Evolutionary conservation across 2,329 filamentous ascomycete species (phyloP), one percentile per base, ranked within the genome.

Genomic region (Dothidotthia symphoricarpi): DNA sequence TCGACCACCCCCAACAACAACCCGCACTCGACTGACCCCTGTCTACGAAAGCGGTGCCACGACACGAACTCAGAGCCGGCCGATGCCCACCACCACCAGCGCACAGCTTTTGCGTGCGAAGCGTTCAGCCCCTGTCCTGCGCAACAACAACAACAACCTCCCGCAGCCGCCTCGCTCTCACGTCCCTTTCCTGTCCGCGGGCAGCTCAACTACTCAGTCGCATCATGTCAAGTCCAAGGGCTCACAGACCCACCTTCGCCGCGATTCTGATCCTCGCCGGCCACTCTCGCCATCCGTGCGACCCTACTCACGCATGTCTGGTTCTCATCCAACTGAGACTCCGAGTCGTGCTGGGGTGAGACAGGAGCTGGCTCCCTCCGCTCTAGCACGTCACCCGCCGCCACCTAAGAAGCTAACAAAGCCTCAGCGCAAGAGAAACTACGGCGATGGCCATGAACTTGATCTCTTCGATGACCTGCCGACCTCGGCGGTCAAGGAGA

Each of bases 391-490:
- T 30, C 70, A 75, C 43, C 76, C 78, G 36, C 73, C 76, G 28
- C 67, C 76, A 33, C 54, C 54, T 12, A 70, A 76, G 6, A 85
- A 84, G 73, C 40, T 60, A 12, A 56, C 53, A 4, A 53, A 58
- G 31, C 59, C 56, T 26, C 53, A 55, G 33, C 53, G 54, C 14
- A 64, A 62, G 42, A 52, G 53, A 9, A 55, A 57, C 28, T 98
- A 94, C 69, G 93, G 93, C 10, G 88, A 96, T 64, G 93, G 93
- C 12, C 86, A 85, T 43, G 93, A 98, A 67, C 75, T 98, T 24
- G 91, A 97, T 53, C 82, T 79, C 2, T 97, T 98, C 63, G 93
- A 98, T 63, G 93, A 98, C 67, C 72, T 98, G 39, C 91, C 91
- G 1, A 97, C 90, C 0, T 96, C 90, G 12, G 81, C 78, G 10